Evolutionary conservation across 306 rosid genomes (phyloP), one percentile per base, ranked within the genome.

Genomic region (Cucurbita pepo): DNA sequence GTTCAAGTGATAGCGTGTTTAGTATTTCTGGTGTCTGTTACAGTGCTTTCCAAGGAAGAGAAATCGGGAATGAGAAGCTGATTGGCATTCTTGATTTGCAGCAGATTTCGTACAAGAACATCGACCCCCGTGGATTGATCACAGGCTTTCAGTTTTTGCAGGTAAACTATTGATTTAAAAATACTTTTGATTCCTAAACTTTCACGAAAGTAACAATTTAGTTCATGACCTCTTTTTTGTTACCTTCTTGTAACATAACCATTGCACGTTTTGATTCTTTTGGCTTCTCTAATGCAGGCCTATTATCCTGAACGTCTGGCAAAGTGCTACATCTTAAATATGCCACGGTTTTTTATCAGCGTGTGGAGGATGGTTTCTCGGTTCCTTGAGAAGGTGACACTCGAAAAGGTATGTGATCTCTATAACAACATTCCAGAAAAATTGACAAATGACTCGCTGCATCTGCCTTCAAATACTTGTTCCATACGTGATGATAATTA

Each of bases 281-380:
- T 65, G 37, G 10, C 38, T 43, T 65, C 54, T 65, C 3, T 19
- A 11, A 19, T 86, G 73, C 84, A 94, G 98, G 81, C 86, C 69
- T 94, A 93, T 80, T 93, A 93, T 86, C 98, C 98, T 7, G 98
- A 93, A 77, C 96, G 98, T 54, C 80, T 93, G 61, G 85, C 84
- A 3, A 93, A 83, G 80, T 83, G 84, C 62, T 93, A 78, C 82
- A 75, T 93, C 74, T 67, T 93, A 75, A 55, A 83, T 82, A 93
- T 93, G 98, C 97, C 97, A 11, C 70, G 91, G 76, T 93, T 93
- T 81, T 93, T 93, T 63, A 89, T 86, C 45, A 88, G 96, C 45
- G 92, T 93, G 75, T 93, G 98, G 98, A 90, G 82, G 84, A 25
- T 93, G 79, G 83, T 93, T 77, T 93, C 86, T 73, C 83, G 88